Conservation (phyloP, 306 rosid genomes). For the Crotalaria pallida region DNA sequence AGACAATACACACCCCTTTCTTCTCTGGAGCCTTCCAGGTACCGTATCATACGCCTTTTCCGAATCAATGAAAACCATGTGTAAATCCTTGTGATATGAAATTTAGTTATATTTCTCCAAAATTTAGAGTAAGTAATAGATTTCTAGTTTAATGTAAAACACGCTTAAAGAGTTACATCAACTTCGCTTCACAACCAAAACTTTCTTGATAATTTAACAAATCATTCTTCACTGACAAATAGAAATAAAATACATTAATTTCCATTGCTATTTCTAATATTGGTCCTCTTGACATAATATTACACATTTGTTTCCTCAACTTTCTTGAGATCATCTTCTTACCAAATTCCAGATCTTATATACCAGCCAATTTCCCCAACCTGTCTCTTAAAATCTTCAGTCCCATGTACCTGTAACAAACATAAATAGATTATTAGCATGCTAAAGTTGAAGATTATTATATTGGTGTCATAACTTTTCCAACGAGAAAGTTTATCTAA, state of each 20-base stretch:
- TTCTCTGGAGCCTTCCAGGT: no score
- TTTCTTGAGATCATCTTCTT: not conserved
- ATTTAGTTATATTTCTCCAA: no score
- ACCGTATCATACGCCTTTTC: no score
- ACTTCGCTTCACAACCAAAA: conserved; percentile 4
- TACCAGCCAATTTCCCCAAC: conserved; percentile 47
- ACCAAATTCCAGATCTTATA: conserved; percentile 26
- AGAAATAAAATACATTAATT: conserved; percentile 20
- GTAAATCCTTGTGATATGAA: no score
- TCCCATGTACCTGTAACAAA: conserved; percentile 72
- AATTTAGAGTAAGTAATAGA: no score
- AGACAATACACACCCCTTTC: no score
- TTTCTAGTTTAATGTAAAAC: not conserved
- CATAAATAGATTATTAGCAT: not conserved
- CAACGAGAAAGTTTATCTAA: not conserved
- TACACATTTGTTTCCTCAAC: not conserved
- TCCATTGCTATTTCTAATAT: conserved; percentile 18
- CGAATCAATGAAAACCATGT: no score
- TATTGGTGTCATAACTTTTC: not conserved
- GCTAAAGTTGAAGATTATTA: not conserved
- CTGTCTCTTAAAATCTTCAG: conserved; percentile 63
- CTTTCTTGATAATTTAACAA: conserved; percentile 15
- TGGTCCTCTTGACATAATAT: conserved; percentile 15
- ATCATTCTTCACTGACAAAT: conserved; percentile 32
- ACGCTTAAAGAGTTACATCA: not conserved